Evolutionary conservation across 306 rosid genomes (phyloP).

Genomic region (Pyrus pyrifolia): DNA sequence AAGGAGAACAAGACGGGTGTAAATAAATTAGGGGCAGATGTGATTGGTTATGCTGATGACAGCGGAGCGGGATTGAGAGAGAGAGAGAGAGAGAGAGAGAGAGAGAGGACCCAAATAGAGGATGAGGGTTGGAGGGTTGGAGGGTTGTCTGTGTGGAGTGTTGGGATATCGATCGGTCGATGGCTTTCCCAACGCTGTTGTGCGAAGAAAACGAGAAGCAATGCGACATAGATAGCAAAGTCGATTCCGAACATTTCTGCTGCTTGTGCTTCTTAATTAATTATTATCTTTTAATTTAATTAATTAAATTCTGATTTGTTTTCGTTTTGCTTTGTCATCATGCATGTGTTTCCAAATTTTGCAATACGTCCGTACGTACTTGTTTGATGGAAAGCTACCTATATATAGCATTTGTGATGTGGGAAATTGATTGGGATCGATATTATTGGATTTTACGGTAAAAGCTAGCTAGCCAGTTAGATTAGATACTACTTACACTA

Average conservation of each 20-base stretch:
- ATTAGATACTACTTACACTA: background rate
- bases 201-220: constrained; percentile 38
- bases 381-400: no score
- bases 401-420: no score
- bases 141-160: background rate
- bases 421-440: no score
- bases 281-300: no score
- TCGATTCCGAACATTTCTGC: background rate
- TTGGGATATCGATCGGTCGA: background rate
- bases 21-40: constrained; percentile 11
- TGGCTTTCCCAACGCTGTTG: background rate
- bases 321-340: background rate
- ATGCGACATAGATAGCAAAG: constrained; percentile 2
- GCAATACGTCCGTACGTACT: background rate
- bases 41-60: constrained; percentile 34
- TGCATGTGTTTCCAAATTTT: no score
- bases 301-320: background rate
- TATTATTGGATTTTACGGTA: background rate
- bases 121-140: background rate
- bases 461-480: background rate
- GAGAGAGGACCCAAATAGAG: background rate
- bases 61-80: constrained; percentile 35
- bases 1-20: background rate
- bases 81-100: background rate
- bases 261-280: no score